A percentile compares a stretch with the other conserved stretches of the same genome.
Evolutionary conservation across 2,329 filamentous ascomycete genomes (phyloP).

Genomic region (Myriosclerotinia scirpicola): DNA sequence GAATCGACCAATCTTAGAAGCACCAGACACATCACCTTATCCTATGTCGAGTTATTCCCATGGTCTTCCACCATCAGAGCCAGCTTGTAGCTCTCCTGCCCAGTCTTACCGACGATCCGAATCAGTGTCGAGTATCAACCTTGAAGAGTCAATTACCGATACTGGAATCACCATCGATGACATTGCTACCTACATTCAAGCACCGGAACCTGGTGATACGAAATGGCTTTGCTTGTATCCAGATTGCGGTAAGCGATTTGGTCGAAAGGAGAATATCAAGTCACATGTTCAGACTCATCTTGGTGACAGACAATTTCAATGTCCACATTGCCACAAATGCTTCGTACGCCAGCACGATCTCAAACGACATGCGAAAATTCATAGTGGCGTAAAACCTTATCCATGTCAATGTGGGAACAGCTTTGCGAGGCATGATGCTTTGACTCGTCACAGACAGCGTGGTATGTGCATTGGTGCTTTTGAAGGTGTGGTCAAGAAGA

Average conservation of each 20-base stretch:
- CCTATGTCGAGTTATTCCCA: conserved; percentile 27
- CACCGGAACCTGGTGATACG: conserved; percentile 69
- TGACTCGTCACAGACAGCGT: conserved; percentile 90
- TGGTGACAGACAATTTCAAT: conserved; percentile 92
- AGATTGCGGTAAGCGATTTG: conserved; percentile 84
- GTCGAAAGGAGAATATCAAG: conserved; percentile 98
- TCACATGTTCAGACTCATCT: conserved; percentile 98
- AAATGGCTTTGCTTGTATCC: conserved; percentile 78
- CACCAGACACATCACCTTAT: conserved; percentile 29
- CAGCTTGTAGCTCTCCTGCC: conserved; percentile 29
- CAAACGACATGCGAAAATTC: conserved; percentile 96
- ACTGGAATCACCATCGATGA: conserved; percentile 89
- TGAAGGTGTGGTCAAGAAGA: conserved; percentile 71
- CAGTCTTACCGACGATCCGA: conserved; percentile 55
- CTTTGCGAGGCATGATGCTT: conserved; percentile 91
- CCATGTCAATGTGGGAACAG: conserved; percentile 91
- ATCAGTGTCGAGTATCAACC: conserved; percentile 59
- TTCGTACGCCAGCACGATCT: conserved; percentile 97
- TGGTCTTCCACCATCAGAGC: conserved; percentile 25
- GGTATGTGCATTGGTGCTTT: conserved; percentile 97
- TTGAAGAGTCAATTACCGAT: conserved; percentile 66
- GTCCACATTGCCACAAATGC: conserved; percentile 89
- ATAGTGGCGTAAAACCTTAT: conserved; percentile 93
- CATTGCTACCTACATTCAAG: conserved; percentile 71
- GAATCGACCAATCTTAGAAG: conserved; percentile 46